Conservation (phyloP, 2,329 filamentous ascomycete species). For the Scopulariopsis brevicaulis region DNA sequence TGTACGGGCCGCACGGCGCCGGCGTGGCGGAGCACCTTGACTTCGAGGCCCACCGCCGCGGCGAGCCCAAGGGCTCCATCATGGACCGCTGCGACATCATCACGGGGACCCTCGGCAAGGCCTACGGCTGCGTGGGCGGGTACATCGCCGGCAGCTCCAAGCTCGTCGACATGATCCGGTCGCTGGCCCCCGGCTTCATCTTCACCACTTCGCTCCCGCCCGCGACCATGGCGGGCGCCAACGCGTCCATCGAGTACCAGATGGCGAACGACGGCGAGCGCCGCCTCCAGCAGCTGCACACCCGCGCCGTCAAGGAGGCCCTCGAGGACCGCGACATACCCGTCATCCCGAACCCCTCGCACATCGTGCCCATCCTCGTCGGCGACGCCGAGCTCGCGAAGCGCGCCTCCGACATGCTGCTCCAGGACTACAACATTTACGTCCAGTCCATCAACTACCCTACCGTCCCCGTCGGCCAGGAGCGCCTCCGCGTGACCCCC, state of each 20-base stretch:
- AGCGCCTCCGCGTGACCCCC: conserved; percentile 88
- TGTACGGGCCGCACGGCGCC: conserved; percentile 94
- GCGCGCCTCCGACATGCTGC: conserved; percentile 80
- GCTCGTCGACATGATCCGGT: conserved; percentile 86
- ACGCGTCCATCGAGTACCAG: conserved; percentile 89
- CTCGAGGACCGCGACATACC: conserved; percentile 74
- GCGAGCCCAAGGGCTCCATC: conserved; percentile 67
- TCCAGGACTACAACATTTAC: conserved; percentile 86
- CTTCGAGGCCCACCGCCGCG: conserved; percentile 72
- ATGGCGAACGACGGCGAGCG: conserved; percentile 76
- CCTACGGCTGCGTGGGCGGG: conserved; percentile 93
- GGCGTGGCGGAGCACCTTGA: conserved; percentile 97
- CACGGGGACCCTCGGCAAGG: conserved; percentile 92
- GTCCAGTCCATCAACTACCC: conserved; percentile 99
- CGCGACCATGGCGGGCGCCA: conserved; percentile 91
- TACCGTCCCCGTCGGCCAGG: conserved; percentile 94
- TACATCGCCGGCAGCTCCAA: conserved; percentile 88
- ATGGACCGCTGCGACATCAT: conserved; percentile 98
- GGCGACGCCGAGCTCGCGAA: conserved; percentile 91
- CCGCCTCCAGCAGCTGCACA: conserved; percentile 89
- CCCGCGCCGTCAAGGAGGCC: conserved; percentile 82
- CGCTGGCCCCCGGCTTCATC: conserved; percentile 93
- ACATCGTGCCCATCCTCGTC: conserved; percentile 90
- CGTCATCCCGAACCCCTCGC: conserved; percentile 93
- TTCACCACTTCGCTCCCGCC: conserved; percentile 96